A percentile compares a stretch with the other conserved stretches of the same genome.
Conservation (phyloP, 208 protist species). For the Crithidia acanthocephali region DNA sequence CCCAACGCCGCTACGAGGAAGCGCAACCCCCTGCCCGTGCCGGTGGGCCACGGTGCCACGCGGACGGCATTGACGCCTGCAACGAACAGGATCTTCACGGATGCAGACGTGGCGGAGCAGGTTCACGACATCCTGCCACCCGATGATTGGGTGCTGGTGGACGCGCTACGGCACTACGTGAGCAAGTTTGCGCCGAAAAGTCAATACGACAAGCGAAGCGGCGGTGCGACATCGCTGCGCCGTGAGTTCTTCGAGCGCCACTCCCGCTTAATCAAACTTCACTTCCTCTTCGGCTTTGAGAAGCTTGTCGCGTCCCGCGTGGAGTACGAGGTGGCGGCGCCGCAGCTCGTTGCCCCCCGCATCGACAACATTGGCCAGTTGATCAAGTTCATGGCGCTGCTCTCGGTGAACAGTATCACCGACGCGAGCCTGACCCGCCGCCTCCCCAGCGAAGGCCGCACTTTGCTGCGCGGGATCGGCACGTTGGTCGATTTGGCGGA, state of each 20-base stretch:
- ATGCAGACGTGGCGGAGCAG: conserved; percentile 30
- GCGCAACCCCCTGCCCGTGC: too few species aligned
- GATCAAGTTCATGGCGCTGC: conserved; percentile 74
- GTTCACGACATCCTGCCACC: conserved; percentile 43
- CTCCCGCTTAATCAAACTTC: conserved; percentile 16
- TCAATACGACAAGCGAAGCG: not conserved
- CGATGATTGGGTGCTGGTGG: conserved; percentile 35
- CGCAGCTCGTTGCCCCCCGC: conserved; percentile 44
- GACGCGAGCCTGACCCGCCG: conserved; percentile 49
- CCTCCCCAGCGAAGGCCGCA: conserved; percentile 50
- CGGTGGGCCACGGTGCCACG: too few species aligned
- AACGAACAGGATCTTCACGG: conserved; percentile 24
- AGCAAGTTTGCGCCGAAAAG: not conserved
- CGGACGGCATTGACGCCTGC: too few species aligned
- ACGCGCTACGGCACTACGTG: conserved; percentile 18
- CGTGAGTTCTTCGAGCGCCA: conserved; percentile 38
- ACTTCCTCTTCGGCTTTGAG: conserved; percentile 34
- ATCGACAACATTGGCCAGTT: conserved; percentile 46
- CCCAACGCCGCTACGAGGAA: not conserved
- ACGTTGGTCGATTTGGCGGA: conserved; percentile 49
- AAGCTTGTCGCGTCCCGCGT: conserved; percentile 46
- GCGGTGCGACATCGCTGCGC: conserved; percentile 21
- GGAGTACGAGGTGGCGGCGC: conserved; percentile 28
- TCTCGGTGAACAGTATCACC: conserved; percentile 46
- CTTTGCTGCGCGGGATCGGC: conserved; percentile 52